These are phyloP conservation scores for Hypericum androsaemum DNA, from an alignment of 345 rosid species.

Conservation along the genomic window DNA sequence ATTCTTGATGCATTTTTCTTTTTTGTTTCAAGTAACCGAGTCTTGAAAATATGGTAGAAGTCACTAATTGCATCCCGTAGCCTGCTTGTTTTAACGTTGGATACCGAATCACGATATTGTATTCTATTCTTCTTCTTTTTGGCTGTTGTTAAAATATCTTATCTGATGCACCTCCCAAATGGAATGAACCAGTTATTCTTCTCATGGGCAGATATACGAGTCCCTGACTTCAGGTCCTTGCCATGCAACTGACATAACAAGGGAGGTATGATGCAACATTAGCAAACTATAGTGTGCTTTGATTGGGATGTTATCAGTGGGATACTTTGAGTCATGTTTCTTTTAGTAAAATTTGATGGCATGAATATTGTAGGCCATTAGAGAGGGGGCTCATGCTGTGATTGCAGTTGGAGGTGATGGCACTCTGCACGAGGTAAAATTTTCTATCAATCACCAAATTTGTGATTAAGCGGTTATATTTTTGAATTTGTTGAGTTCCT, in stretches of 20 bases:
- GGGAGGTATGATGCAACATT: slow-evolving; percentile 52
- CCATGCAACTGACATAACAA: slow-evolving; percentile 86
- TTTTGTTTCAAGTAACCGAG: no score
- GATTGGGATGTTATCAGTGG: not conserved
- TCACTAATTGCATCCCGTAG: no score
- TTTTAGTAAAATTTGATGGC: slow-evolving; percentile 9
- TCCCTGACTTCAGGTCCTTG: slow-evolving; percentile 83
- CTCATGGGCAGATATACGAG: slow-evolving; percentile 57
- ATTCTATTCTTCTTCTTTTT: not conserved
- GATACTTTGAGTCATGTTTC: not conserved
- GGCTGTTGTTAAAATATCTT: no score
- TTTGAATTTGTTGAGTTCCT: no score
- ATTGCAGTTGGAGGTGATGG: slow-evolving; percentile 99
- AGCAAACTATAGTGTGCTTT: slow-evolving; percentile 1
- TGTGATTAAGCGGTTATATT: no score
- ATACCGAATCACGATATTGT: no score
- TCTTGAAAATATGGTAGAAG: no score
- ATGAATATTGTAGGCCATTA: slow-evolving; percentile 48
- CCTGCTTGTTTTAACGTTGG: no score
- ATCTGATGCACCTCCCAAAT: no score
- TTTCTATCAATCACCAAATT: not conserved
- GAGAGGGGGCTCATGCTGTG: slow-evolving; percentile 90
- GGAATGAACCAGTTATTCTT: no score
- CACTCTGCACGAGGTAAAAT: slow-evolving; percentile 79
- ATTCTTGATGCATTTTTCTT: no score